These are phyloP conservation scores for Phlebopus sp. DNA, from an alignment of 1,284 basidiomycete genomes.

Conservation along the genomic window DNA sequence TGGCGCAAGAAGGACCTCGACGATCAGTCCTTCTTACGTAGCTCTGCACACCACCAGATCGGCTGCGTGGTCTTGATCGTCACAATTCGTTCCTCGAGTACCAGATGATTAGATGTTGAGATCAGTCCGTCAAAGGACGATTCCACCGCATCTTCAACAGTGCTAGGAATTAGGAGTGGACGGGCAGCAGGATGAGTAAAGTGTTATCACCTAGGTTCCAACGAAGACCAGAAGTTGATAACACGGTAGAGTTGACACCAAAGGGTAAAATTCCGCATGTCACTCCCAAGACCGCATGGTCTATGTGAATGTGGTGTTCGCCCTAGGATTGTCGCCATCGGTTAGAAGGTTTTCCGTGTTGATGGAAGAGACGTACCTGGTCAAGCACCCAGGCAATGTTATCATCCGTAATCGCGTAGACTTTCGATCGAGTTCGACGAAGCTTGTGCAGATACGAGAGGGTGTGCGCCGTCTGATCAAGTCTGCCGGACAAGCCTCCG, in stretches of 20 bases:
- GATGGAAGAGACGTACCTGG: constrained; percentile 45
- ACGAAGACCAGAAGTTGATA: constrained; percentile 81
- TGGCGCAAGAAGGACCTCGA: no score
- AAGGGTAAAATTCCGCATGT: constrained; percentile 94
- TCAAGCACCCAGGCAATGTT: constrained; percentile 89
- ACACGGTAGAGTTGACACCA: constrained; percentile 70
- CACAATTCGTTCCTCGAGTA: constrained; percentile 59
- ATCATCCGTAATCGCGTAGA: constrained; percentile 83
- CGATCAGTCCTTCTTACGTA: constrained; percentile 24
- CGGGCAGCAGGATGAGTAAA: background rate
- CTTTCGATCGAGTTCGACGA: constrained; percentile 55
- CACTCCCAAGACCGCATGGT: constrained; percentile 72
- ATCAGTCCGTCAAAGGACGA: constrained; percentile 82
- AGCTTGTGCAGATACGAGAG: constrained; percentile 85
- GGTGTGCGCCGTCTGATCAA: constrained; percentile 94
- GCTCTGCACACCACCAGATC: constrained; percentile 87
- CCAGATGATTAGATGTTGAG: constrained; percentile 90
- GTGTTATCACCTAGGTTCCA: constrained; percentile 81
- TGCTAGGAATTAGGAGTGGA: constrained; percentile 5
- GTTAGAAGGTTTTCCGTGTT: background rate
- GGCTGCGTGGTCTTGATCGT: constrained; percentile 77
- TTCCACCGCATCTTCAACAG: constrained; percentile 45
- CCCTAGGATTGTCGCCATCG: constrained; percentile 51
- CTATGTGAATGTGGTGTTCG: constrained; percentile 73
- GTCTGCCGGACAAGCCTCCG: constrained; percentile 85